Evolutionary conservation across 1,139 yeast species (phyloP), one percentile per base, ranked within the genome.

Genomic region (Candida neerlandica): DNA sequence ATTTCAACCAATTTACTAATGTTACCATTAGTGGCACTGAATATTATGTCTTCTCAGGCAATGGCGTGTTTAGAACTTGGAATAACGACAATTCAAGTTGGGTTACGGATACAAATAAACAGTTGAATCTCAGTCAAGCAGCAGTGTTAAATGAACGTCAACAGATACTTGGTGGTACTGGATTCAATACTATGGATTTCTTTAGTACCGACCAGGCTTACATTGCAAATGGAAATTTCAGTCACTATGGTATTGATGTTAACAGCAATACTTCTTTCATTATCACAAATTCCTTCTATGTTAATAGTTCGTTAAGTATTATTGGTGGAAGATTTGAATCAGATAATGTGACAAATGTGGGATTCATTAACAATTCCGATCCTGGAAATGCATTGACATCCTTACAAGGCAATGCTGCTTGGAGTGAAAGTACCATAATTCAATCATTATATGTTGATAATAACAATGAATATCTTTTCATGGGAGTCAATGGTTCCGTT

Each of bases 401-500:
- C 1, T 58, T 62, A 66, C 57, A 65, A 15, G 65, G 67, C 57
- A 49, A 60, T 12, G 52, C 78, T 52, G 58, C 62, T 51, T 75
- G 84, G 81, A 64, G 64, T 21, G 60, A 61, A 29, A 60, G 68
- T 40, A 58, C 76, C 6, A 58, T 67, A 1, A 71, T 80, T 27
- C 73, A 75, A 47, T 52, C 77, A 0, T 59, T 84, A 34, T 73
- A 75, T 53, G 80, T 75, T 21, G 77, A 75, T 52, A 65, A 61
- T 39, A 57, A 63, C 16, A 57, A 66, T 21, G 64, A 71, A 30
- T 64, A 63, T 45, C 64, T 85, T 30, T 73, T 78, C 50, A 70
- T 82, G 48, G 87, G 87, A 4, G 76, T 79, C 33, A 70, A 75
- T 51, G 82, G 87, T 1, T 56, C 77, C 1, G 80, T 78, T 1